These are phyloP conservation scores for Saturnispora kantuleensis DNA, from an alignment of 805 yeast genomes.

Conservation along the genomic window DNA sequence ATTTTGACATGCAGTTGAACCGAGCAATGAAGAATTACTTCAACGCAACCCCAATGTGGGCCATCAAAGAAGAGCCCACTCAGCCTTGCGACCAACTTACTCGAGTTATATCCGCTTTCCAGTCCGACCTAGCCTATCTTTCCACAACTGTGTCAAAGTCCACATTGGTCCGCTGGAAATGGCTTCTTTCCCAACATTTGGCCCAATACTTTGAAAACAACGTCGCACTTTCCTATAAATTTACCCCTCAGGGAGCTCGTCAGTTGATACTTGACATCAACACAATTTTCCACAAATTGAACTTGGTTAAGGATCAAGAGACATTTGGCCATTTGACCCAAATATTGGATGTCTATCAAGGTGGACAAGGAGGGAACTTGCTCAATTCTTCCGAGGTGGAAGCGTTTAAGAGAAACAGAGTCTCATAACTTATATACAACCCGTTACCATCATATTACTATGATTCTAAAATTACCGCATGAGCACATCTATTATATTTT, in stretches of 20 bases:
- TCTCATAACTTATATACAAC: background rate
- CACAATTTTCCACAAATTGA: constrained; percentile 22
- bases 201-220: constrained; percentile 29
- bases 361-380: background rate
- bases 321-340: constrained; percentile 15
- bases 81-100: constrained; percentile 19
- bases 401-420: background rate
- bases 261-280: constrained; percentile 27
- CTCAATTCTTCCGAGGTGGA: background rate
- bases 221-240: constrained; percentile 30
- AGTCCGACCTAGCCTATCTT: constrained; percentile 24
- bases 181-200: constrained; percentile 22
- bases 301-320: constrained; percentile 16
- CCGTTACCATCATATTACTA: too few species aligned
- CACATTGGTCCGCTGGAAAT: constrained; percentile 22
- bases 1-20: constrained; percentile 30
- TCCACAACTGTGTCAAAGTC: constrained; percentile 22
- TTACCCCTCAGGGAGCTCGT: constrained; percentile 26
- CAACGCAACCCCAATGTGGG: constrained; percentile 23
- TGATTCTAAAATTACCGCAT: background rate
- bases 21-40: constrained; percentile 29
- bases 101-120: constrained; percentile 19
- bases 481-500: too few species aligned
- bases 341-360: background rate
- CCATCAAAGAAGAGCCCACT: background rate